Base-by-base conservation (phyloP, 768 basidiomycete genomes). In the Suillus placidus region DNA sequence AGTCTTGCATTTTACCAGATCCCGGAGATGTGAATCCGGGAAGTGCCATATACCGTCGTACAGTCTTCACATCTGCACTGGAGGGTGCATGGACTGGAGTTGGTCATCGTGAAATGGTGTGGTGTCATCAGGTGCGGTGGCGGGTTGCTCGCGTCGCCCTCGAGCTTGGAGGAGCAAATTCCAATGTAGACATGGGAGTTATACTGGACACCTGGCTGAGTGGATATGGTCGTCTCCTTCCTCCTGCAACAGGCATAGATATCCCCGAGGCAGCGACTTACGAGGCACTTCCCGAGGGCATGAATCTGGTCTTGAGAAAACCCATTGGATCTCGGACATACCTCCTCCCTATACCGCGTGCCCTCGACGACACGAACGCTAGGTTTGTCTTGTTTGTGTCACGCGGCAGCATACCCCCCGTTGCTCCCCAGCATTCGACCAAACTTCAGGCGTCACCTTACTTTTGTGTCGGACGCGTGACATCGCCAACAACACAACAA, bases 111-210 rank as follows among this genome's bases (percentile, higher is more conserved):
- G 96, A 93, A 66, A 96, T 98, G 87, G 94, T 99, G 5, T 99
- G 97, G 97, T 99, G 97, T 73, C 94, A 98, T 77, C 97, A 99
- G 78, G 89, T 98, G 12, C 90, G 97, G 47, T 94, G 91, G 91
- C 86, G 88, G 30, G 81, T 97, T 40, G 95, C 95, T 18, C 83
- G 93, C 61, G 87, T 88, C 23, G 88, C 89, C 32, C 78, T 98
- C 7, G 92, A 94, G 70, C 79, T 92, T 13, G 84, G 84, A 3
- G 72, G 67, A n/a, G 64, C 72, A 6, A 43, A 64, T 3, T 70
- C 75, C 9, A 69, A 77, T 0, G 56, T 60, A 34, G 73, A 70
- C 4, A 79, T 79, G 37, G 79, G 71, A 0, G 67, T 64, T 6
- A 70, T 85, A 14, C 76, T 94, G 23, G 88, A 90, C 68, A 80